Conservation (phyloP, 2,329 filamentous ascomycete species). For the Pestalotiopsis sp. region DNA sequence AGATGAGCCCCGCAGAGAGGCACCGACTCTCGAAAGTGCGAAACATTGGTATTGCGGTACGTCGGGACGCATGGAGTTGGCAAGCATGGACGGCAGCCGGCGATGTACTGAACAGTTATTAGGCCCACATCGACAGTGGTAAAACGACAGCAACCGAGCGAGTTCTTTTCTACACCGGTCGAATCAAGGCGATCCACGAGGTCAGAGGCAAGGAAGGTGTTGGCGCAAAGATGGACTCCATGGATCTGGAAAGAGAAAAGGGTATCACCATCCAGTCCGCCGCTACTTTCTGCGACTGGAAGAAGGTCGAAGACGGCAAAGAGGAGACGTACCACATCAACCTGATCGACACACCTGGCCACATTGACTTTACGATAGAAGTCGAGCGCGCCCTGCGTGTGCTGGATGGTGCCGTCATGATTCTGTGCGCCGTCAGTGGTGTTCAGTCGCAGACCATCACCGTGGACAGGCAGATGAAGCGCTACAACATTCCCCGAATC, state of each 20-base stretch:
- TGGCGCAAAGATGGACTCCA: constrained; percentile 99
- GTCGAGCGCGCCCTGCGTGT: constrained; percentile 94
- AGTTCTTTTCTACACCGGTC: constrained; percentile 96
- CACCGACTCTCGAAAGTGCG: constrained; percentile 79
- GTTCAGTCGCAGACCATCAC: constrained; percentile 98
- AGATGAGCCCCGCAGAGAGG: constrained; percentile 79
- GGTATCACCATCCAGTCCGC: constrained; percentile 99
- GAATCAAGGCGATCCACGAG: constrained; percentile 96
- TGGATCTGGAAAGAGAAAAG: constrained; percentile 98
- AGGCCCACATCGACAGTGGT: constrained; percentile 97
- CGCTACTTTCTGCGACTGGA: constrained; percentile 96
- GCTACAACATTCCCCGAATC: constrained; percentile 94
- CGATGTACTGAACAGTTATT: constrained; percentile 10
- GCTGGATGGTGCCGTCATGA: constrained; percentile 96
- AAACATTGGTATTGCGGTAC: constrained; percentile 96
- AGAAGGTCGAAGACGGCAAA: constrained; percentile 80
- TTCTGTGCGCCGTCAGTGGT: constrained; percentile 94
- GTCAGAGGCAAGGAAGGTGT: constrained; percentile 93
- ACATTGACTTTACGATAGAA: constrained; percentile 99
- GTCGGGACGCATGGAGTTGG: constrained; percentile 27
- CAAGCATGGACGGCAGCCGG: constrained; percentile 15
- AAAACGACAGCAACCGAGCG: constrained; percentile 97
- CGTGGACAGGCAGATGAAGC: constrained; percentile 97
- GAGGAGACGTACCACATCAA: constrained; percentile 97
- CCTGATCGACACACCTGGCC: constrained; percentile 96